These are phyloP conservation scores for Raphanus raphanistrum DNA, from an alignment of 345 rosid genomes.

Conservation along the genomic window DNA sequence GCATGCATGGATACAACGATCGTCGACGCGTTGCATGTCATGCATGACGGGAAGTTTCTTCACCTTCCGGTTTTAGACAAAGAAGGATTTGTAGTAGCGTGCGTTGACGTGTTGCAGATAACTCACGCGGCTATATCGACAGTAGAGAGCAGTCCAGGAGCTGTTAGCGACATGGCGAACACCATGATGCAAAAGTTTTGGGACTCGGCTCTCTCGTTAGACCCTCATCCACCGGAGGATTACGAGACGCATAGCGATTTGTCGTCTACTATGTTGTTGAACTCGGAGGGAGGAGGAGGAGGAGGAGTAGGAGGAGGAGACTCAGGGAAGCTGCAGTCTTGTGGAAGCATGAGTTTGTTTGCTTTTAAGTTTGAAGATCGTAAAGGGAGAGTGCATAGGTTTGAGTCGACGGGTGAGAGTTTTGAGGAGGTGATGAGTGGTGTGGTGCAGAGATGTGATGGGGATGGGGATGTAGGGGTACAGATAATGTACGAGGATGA, in stretches of 20 bases:
- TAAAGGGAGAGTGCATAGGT: slow-evolving; percentile 81
- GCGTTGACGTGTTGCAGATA: slow-evolving; percentile 86
- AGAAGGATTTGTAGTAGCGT: slow-evolving; percentile 69
- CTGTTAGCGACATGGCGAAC: slow-evolving; percentile 71
- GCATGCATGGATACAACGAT: slow-evolving; percentile 76
- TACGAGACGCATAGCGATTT: slow-evolving; percentile 85
- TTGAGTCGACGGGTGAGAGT: slow-evolving; percentile 57
- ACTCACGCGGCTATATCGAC: slow-evolving; percentile 92
- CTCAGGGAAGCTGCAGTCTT: slow-evolving; percentile 46
- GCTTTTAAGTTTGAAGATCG: slow-evolving; percentile 80
- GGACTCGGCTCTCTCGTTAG: slow-evolving; percentile 88
- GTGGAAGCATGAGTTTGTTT: slow-evolving; percentile 73
- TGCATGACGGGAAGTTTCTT: slow-evolving; percentile 95
- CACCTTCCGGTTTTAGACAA: slow-evolving; percentile 93
- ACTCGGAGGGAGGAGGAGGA: slow-evolving; percentile 50
- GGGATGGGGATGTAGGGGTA: neutral
- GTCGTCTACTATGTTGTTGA: slow-evolving; percentile 52
- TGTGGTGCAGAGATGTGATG: slow-evolving; percentile 53
- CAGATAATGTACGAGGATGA: slow-evolving; percentile 75
- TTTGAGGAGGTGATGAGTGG: slow-evolving; percentile 62
- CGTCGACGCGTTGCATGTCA: slow-evolving; percentile 86
- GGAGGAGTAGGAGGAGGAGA: slow-evolving; percentile 42
- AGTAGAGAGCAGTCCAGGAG: slow-evolving; percentile 81
- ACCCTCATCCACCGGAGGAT: slow-evolving; percentile 81
- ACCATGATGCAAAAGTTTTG: slow-evolving; percentile 99